Evolutionary conservation across 164 flowering plant genomes (phyloP), one percentile per base, ranked within the genome.

Genomic region (Umbellularia californica): DNA sequence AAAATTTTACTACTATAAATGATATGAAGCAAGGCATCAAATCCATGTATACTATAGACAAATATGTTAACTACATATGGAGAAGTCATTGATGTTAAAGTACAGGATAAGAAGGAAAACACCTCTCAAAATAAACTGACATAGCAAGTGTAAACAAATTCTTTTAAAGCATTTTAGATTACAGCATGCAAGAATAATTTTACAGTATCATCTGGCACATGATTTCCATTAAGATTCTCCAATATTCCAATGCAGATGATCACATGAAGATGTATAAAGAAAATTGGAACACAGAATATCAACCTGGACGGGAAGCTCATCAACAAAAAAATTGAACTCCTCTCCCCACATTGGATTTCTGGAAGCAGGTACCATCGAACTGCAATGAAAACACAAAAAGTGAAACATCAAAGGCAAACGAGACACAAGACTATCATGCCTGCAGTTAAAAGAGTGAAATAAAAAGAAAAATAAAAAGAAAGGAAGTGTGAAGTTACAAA

Each of bases 301-400:
- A 81, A 94, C 98, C 98, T 91, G 82, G 10, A 85, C 95, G 76
- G 99, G 99, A 81, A 95, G 97, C 79, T 90, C 92, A 82, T 95
- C 96, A 68, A 89, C 95, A 77, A 81, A 83, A 87, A 93, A 93
- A 80, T 93, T 89, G 79, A 95, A 95, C 88, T 89, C 97, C 85
- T 93, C 98, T 64, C 99, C 99, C 99, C 99, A 95, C 98, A 95
- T 92, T 15, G 98, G 99, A 83, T 95, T 93, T 86, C 99, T 90
- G 65, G 98, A 90, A 73, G 98, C 97, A 83, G 99, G 99, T 76
- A 95, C 89, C 99, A 93, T 95, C 52, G 98, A 95, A 77, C 99
- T 95, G 86, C 85, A 87, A 55, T 55, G 60, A 55, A 55, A 55
- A 15, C n/a, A 55, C n/a, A 55, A 55, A 12, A 14, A 55, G 13